Conservation (phyloP, 2,329 filamentous ascomycete genomes). For the Chalaropsis ovoidea region DNA sequence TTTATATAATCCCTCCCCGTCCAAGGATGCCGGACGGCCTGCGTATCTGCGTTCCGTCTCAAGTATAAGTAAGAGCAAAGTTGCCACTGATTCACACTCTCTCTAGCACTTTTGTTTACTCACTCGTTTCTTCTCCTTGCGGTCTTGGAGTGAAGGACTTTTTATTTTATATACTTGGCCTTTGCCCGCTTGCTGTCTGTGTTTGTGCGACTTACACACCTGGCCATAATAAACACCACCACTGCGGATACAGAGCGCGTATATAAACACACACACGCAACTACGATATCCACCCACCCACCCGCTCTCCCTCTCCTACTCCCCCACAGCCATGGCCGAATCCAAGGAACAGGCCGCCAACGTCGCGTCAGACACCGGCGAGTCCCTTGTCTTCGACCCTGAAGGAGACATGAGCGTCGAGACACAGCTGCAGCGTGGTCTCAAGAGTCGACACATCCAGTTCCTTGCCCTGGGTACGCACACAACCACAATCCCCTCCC, state of each 20-base stretch:
- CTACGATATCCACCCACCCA: neutral
- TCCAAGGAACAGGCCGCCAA: neutral
- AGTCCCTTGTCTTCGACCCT: slow-evolving; percentile 17
- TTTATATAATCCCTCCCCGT: neutral
- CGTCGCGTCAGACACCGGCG: slow-evolving; percentile 1
- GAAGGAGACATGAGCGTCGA: slow-evolving; percentile 27
- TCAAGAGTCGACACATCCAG: slow-evolving; percentile 52
- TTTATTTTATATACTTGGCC: neutral
- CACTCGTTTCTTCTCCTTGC: no score
- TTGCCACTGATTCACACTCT: neutral
- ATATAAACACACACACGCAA: neutral
- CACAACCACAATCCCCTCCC: neutral
- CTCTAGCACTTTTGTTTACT: no score
- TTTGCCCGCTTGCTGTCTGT: neutral
- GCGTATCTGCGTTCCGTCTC: neutral
- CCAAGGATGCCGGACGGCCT: neutral
- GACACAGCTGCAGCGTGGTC: slow-evolving; percentile 44
- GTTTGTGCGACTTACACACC: no score
- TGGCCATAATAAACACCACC: neutral
- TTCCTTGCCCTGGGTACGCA: slow-evolving; percentile 45
- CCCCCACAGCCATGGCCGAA: slow-evolving; percentile 2
- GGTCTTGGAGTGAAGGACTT: no score
- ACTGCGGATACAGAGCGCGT: neutral
- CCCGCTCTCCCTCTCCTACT: no score
- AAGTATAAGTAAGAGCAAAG: neutral